These are phyloP conservation scores for Naumovozyma baii DNA, from an alignment of 805 yeast species.

Conservation along the genomic window DNA sequence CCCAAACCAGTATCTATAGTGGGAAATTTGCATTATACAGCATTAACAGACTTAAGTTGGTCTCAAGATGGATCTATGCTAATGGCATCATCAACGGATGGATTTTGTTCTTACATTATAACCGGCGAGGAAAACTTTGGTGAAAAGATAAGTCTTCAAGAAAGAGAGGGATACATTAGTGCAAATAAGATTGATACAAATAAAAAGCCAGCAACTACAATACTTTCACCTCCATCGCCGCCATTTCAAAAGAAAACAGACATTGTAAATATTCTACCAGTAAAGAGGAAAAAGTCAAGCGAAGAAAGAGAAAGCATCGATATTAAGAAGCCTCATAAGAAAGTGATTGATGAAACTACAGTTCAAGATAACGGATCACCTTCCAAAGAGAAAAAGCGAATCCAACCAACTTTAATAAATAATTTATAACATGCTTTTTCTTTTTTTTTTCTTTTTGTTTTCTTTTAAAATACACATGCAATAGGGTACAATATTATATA, in stretches of 20 bases:
- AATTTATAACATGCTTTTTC: neutral
- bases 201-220: neutral
- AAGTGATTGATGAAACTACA: neutral
- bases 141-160: constrained; percentile 19
- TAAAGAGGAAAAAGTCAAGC: constrained; percentile 10
- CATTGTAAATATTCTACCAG: constrained; percentile 16
- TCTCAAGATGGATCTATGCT: constrained; percentile 60
- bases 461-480: too few species aligned
- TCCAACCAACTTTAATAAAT: constrained; percentile 15
- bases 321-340: neutral
- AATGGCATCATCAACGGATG: constrained; percentile 80
- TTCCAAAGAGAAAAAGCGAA: constrained; percentile 12
- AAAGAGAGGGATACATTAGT: constrained; percentile 1
- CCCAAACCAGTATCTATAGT: constrained; percentile 61
- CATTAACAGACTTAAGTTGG: constrained; percentile 86
- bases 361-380: neutral
- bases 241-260: constrained; percentile 3
- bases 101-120: constrained; percentile 67
- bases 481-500: neutral
- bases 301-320: neutral
- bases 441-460: too few species aligned
- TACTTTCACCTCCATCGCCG: neutral
- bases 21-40: constrained; percentile 75
- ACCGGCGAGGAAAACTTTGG: constrained; percentile 52
- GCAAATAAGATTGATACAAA: neutral